Base-by-base conservation (phyloP, 2,329 filamentous ascomycete genomes). In the Leptographium lundbergii region DNA sequence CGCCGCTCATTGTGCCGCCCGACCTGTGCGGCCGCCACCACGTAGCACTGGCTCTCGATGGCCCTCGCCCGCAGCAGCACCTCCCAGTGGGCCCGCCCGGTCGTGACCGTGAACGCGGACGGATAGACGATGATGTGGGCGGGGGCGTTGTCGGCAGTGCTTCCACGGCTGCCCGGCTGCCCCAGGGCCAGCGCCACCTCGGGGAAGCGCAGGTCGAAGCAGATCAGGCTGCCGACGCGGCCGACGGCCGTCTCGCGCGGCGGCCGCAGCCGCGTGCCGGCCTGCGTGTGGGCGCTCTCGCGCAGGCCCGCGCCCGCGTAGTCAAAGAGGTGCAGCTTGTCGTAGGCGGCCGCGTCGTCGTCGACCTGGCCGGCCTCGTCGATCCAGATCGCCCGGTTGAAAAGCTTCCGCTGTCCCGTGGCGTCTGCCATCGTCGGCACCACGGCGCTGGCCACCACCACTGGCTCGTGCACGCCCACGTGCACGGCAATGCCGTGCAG, bases 271-370 rank as follows among this genome's bases (percentile, higher is more conserved):
- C 61, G 59, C 1, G 68, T 65, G 5, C 69, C 68, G 6, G 61
- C 64, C 61, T 66, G 63, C 45, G 69, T 66, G 63, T 66, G 64
- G 13, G 62, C 62, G 58, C 63, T 65, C 67, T 81, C 79, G 60
- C 70, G 73, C 24, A 81, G 74, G 11, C 67, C 65, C 17, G 74
- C 77, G 13, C 67, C 65, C 7, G 75, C 77, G 64, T 81, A 81
- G 71, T 96, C 90, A 72, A 97, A 96, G 17, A 96, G 79, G 70
- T 96, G 91, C 36, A 96, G 74, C 71, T 97, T 97, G 70, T 95
- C 87, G 73, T 96, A 96, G 6, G 70, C 63, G 2, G 74, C 67
- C 51, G 71, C 66, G 13, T 56, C 59, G 22, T 57, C 59, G 22
- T 58, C 58, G 39, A 82, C 69, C 47, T 63, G 58, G 22, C 80